phyloP scores from a whole-genome alignment of 2,329 filamentous ascomycete species.

The Zarea fungicola region DNA sequence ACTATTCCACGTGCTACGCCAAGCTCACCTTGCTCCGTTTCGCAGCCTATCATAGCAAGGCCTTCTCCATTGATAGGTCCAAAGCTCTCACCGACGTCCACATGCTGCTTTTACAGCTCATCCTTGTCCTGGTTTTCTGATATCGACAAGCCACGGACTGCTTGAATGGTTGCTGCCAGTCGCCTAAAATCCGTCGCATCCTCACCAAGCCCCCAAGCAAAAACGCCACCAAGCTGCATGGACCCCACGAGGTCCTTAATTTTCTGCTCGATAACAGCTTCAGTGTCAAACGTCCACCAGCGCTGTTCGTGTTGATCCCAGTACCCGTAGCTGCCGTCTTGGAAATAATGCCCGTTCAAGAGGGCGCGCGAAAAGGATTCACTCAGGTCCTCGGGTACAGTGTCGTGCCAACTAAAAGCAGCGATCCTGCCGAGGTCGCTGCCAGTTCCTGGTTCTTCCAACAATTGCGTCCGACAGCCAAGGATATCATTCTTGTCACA shows the following conservation, averaged over 20 bases:
- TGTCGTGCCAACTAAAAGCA: slow-evolving; percentile 56
- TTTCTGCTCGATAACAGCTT: slow-evolving; percentile 55
- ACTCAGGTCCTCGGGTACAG: slow-evolving; percentile 46
- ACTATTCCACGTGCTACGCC: too few species aligned
- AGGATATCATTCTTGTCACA: slow-evolving; percentile 39
- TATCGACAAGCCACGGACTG: slow-evolving; percentile 16
- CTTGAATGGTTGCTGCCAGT: slow-evolving; percentile 29
- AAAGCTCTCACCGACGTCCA: background rate
- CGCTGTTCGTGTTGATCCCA: slow-evolving; percentile 54
- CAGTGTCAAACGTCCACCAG: slow-evolving; percentile 73
- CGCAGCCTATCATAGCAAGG: too few species aligned
- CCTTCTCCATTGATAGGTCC: too few species aligned
- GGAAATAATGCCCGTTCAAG: slow-evolving; percentile 41
- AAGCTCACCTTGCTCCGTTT: too few species aligned
- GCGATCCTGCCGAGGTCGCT: slow-evolving; percentile 53
- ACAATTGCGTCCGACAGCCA: slow-evolving; percentile 48
- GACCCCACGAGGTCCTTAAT: slow-evolving; percentile 53
- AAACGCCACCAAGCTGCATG: slow-evolving; percentile 60
- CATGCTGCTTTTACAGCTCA: slow-evolving; percentile 23
- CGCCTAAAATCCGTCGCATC: slow-evolving; percentile 47
- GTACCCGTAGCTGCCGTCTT: slow-evolving; percentile 66
- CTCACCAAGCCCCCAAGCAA: slow-evolving; percentile 71
- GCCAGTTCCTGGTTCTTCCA: slow-evolving; percentile 55
- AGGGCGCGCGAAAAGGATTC: slow-evolving; percentile 54
- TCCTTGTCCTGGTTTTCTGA: slow-evolving; percentile 17